phyloP scores from a whole-genome alignment of 2,329 filamentous ascomycete species.

The Claviceps sp. region DNA sequence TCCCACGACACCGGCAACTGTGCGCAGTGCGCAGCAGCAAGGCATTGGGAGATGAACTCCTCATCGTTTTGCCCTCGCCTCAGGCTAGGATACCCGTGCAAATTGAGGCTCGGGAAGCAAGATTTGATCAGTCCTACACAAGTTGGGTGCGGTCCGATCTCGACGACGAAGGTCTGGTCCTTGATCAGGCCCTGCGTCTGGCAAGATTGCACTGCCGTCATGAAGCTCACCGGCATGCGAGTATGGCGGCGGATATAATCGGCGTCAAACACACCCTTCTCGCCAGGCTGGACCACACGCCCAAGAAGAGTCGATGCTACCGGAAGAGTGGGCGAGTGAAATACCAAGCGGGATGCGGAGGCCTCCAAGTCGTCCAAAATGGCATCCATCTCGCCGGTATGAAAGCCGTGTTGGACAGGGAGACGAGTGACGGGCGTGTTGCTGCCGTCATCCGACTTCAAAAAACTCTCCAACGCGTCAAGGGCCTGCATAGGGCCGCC shows the following conservation, averaged over 20 bases:
- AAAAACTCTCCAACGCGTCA: neutral
- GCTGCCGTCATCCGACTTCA: conserved; percentile 5
- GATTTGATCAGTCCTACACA: conserved; percentile 48
- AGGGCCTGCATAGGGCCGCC: neutral
- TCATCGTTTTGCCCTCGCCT: too few species aligned
- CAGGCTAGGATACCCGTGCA: too few species aligned
- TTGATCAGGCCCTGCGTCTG: conserved; percentile 29
- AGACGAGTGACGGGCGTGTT: conserved; percentile 21
- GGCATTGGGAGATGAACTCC: too few species aligned
- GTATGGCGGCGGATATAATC: conserved; percentile 4
- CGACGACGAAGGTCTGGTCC: conserved; percentile 48
- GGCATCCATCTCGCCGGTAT: conserved; percentile 23
- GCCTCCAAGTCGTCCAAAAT: conserved; percentile 35
- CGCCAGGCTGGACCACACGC: conserved; percentile 18
- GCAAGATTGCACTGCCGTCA: conserved; percentile 15
- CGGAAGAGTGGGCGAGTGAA: conserved; percentile 1
- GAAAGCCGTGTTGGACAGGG: conserved; percentile 21
- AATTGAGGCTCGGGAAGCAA: too few species aligned
- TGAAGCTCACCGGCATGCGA: conserved; percentile 7
- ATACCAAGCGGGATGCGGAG: conserved; percentile 2
- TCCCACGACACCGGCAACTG: too few species aligned
- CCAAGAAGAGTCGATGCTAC: conserved; percentile 32
- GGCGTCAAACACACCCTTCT: conserved; percentile 20
- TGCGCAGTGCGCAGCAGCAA: too few species aligned
- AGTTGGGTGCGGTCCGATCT: conserved; percentile 56